Evolutionary conservation across 176 grass and related monocot genomes (phyloP).

Genomic region (Leersia perrieri): DNA sequence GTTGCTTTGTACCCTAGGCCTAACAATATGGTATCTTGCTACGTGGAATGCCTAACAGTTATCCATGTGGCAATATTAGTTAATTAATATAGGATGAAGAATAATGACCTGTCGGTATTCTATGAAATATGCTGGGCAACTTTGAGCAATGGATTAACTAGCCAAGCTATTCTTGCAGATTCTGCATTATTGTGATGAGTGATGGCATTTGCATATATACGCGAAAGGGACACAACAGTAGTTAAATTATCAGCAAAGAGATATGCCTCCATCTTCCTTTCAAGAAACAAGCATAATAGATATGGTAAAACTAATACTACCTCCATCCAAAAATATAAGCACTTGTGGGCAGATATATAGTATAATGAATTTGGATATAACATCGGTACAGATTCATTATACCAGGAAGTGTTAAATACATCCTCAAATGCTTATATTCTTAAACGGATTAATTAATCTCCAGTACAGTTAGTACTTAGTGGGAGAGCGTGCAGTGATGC

Average conservation of each 20-base stretch:
- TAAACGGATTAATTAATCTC: too few relatives aligned
- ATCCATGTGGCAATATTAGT: slow-evolving; percentile 20
- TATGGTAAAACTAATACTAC: neutral
- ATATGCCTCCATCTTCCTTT: neutral
- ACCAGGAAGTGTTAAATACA: too few relatives aligned
- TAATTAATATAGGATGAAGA: slow-evolving; percentile 21
- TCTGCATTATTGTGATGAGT: slow-evolving; percentile 12
- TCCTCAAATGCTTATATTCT: too few relatives aligned
- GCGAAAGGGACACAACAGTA: slow-evolving; percentile 30
- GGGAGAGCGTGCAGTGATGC: neutral
- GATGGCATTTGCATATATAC: slow-evolving; percentile 45
- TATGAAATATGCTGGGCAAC: slow-evolving; percentile 13
- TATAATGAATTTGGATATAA: too few relatives aligned
- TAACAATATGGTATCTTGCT: slow-evolving; percentile 37
- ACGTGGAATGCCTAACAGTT: slow-evolving; percentile 12
- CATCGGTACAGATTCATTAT: too few relatives aligned
- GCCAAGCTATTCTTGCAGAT: slow-evolving; percentile 1
- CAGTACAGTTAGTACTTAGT: neutral
- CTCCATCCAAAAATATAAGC: too few relatives aligned
- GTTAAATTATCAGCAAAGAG: slow-evolving; percentile 8
- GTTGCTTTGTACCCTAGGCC: slow-evolving; percentile 27
- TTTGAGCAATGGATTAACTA: slow-evolving; percentile 27
- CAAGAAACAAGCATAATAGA: slow-evolving; percentile 15
- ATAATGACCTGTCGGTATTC: slow-evolving; percentile 18
- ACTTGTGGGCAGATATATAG: too few relatives aligned